Evolutionary conservation across 2,329 filamentous ascomycete genomes (phyloP), one percentile per base, ranked within the genome.

Genomic region (Trichoderma sp.): DNA sequence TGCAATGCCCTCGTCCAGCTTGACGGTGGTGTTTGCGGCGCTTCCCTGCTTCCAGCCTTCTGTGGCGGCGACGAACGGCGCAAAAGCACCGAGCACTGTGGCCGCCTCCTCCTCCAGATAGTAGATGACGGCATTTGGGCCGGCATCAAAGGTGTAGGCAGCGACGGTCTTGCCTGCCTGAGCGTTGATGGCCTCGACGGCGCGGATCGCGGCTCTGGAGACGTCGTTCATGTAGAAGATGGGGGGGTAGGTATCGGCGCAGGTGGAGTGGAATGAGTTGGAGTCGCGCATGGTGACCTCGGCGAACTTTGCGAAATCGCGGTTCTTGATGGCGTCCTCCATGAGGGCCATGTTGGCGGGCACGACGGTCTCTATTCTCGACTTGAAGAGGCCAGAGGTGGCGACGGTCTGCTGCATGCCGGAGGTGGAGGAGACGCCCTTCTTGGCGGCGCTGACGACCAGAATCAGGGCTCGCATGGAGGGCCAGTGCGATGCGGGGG

Each of bases 191-290:
- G 90, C 87, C 83, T 99, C 94, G 35, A 97, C 94, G 19, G 93
- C 89, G 64, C 93, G 87, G 70, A 99, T 93, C 6, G 95, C 94
- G 1, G 95, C 93, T 47, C 92, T 86, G 24, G 91, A 95, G 19
- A 95, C 90, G 78, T 99, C 96, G 82, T 97, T 99, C 86, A 99
- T 90, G 85, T 99, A 99, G 82, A 97, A 97, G 78, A 99, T 99
- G 21, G 96, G 96, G 56, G 96, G 96, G 82, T 93, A 94, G 1
- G 96, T 98, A 79, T 99, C 96, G 75, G 96, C 85, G 79, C 96
- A 98, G 69, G 91, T 93, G 47, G 96, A 93, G 81, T 99, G 96
- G 89, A 99, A 99, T 70, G 90, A 93, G 83, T 99, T 99, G 78
- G 92, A 96, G 79, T 99, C 96, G 79, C 90, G 91, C 94, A 97